Conservation (phyloP, 495 filamentous ascomycete genomes). For the Pseudoneurospora amorphoporcata region DNA sequence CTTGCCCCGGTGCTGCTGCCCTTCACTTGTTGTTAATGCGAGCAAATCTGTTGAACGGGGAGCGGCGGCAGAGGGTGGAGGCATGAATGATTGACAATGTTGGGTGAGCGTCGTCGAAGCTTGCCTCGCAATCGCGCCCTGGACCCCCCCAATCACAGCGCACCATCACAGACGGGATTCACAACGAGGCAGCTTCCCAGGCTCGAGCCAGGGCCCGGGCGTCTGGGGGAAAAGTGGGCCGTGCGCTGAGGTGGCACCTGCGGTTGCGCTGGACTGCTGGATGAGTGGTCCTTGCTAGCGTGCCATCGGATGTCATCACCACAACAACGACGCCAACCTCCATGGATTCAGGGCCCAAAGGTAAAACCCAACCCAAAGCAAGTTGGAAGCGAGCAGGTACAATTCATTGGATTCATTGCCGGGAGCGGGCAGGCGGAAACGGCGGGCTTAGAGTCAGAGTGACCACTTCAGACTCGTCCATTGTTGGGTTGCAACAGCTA, state of each 20-base stretch:
- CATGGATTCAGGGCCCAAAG: not conserved
- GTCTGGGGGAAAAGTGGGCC: not conserved
- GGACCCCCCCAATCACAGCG: not conserved
- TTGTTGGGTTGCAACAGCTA: not conserved
- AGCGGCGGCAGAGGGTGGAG: not conserved
- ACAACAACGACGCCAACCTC: not conserved
- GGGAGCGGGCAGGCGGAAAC: not conserved
- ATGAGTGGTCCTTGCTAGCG: not conserved
- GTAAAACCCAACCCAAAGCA: not conserved
- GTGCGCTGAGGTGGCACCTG: not conserved
- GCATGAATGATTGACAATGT: not conserved
- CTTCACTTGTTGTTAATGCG: not conserved
- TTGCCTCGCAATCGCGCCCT: not conserved
- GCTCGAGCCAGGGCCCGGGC: not conserved
- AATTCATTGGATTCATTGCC: not conserved
- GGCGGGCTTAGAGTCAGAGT: not conserved
- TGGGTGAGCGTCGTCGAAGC: not conserved
- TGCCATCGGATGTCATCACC: not conserved
- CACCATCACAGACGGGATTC: not conserved
- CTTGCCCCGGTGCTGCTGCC: not conserved
- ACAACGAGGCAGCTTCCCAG: not conserved
- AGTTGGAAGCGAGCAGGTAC: not conserved
- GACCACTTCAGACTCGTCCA: not conserved
- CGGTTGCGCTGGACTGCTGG: not conserved
- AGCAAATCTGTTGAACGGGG: not conserved